Base-by-base conservation (phyloP, 148 eudicot genomes). In the Rhododendron williamsianum region DNA sequence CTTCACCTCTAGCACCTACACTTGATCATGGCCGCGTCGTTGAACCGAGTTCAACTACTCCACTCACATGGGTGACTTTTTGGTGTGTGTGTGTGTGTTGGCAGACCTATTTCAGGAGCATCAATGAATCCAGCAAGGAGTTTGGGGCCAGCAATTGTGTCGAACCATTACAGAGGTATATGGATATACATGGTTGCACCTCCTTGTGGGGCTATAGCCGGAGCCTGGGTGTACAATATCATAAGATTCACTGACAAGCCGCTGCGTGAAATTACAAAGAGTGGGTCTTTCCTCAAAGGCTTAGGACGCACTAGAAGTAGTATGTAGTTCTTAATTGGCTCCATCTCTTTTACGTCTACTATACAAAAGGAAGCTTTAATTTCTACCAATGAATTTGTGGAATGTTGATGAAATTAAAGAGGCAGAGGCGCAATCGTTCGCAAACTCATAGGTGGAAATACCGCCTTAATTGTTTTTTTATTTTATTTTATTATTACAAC, bases 61-160 rank as follows among this genome's bases (percentile, higher is more conserved):
- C 45, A 0, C 6, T 76, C 3, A 76, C 27, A 9, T 45, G 2
- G 52, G 30, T 77, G 60, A 27, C 38, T 84, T 41, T 41, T 41
- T 6, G 6, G 1, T 6, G 45, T 41, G 43, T 41, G 41, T 4
- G 45, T 41, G 45, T 76, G 54, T 71, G 52, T 19, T 54, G 67
- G 69, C 90, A 90, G 90, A 81, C 85, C 91, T 13, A 88, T 90
- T 33, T 85, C 93, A 46, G 92, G 93, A 67, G 93, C 93, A 81
- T 92, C 93, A 48, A 92, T 92, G 93, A 92, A 90, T 81, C 93
- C 93, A 58, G 92, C 92, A 54, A 90, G 92, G 84, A 90, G 88
- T 78, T 83, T 90, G 69, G 92, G 93, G 56, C 92, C 93, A 85
- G 92, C 91, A 9, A 90, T 92, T 23, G 88, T 90, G 54, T 87